Evolutionary conservation across 2,329 filamentous ascomycete species (phyloP).

Genomic region (Diaporthe velutina): DNA sequence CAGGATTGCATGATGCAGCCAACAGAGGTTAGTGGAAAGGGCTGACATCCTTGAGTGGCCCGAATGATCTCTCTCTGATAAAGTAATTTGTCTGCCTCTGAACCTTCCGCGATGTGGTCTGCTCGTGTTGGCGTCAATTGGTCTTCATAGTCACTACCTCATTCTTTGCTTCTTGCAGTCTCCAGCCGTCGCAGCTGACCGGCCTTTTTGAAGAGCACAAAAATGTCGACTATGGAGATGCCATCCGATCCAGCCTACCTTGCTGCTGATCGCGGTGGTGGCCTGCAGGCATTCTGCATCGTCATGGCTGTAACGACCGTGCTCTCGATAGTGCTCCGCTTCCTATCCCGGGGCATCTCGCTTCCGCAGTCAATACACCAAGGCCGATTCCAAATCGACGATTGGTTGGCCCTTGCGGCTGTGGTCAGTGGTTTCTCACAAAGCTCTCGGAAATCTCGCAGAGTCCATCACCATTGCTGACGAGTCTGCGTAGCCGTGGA

Average conservation of each 20-base stretch:
- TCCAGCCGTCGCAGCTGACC: too few species aligned
- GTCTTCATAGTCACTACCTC: too few species aligned
- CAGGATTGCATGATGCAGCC: too few species aligned
- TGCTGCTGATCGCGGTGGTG: not conserved
- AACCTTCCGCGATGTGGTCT: too few species aligned
- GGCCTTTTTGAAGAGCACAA: too few species aligned
- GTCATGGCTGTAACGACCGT: not conserved
- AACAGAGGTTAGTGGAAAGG: too few species aligned
- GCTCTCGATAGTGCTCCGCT: not conserved
- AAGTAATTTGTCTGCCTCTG: too few species aligned
- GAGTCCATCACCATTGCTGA: not conserved
- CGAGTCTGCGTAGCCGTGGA: not conserved
- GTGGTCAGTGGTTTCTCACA: not conserved
- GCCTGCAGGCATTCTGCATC: not conserved
- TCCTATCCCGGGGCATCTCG: not conserved
- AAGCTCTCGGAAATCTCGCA: not conserved
- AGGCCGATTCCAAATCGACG: not conserved
- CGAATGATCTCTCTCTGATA: too few species aligned
- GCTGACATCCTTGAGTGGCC: too few species aligned
- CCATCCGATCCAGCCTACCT: not conserved
- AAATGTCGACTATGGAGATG: not conserved
- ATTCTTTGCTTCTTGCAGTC: too few species aligned
- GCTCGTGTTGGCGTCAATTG: too few species aligned
- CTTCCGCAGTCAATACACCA: not conserved
- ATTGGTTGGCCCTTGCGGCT: not conserved